A percentile compares a stretch with the other conserved stretches of the same genome.
phyloP scores from a whole-genome alignment of 1,139 yeast genomes.

The Kodamaea arcana region DNA sequence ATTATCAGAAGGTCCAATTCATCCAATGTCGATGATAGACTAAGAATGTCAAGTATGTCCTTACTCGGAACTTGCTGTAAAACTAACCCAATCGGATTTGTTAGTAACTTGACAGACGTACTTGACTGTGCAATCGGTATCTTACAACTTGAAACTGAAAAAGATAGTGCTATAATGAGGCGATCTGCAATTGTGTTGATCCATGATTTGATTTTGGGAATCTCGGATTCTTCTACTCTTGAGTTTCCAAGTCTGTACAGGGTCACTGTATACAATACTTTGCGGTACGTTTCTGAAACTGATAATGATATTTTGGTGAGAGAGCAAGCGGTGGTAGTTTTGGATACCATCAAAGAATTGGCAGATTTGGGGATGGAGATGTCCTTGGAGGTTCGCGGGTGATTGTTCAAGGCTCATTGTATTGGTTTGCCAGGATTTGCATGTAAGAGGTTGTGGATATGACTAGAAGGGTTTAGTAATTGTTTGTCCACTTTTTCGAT shows the following conservation, averaged over 20 bases:
- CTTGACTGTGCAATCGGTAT: slow-evolving; percentile 78
- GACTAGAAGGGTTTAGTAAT: too few species aligned
- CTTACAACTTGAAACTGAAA: slow-evolving; percentile 49
- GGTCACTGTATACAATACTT: slow-evolving; percentile 32
- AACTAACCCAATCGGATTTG: slow-evolving; percentile 53
- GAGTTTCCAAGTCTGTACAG: slow-evolving; percentile 49
- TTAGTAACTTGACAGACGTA: slow-evolving; percentile 46
- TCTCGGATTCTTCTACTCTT: slow-evolving; percentile 38
- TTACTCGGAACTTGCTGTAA: slow-evolving; percentile 67
- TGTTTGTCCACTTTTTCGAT: too few species aligned
- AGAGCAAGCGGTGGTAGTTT: slow-evolving; percentile 51
- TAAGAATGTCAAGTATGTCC: slow-evolving; percentile 86
- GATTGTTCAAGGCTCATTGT: too few species aligned
- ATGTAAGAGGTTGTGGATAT: too few species aligned
- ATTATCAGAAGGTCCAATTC: slow-evolving; percentile 33
- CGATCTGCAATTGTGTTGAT: slow-evolving; percentile 71
- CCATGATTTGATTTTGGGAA: slow-evolving; percentile 55
- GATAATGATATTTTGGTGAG: slow-evolving; percentile 57
- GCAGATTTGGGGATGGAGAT: slow-evolving; percentile 13
- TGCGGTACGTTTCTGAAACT: slow-evolving; percentile 43
- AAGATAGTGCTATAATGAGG: slow-evolving; percentile 55
- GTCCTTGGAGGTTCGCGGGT: neutral
- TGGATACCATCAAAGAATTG: slow-evolving; percentile 41
- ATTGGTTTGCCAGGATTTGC: too few species aligned
- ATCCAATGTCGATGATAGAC: slow-evolving; percentile 46